Evolutionary conservation across 2,329 filamentous ascomycete genomes (phyloP).

Genomic region (Colletotrichum echinochloae): DNA sequence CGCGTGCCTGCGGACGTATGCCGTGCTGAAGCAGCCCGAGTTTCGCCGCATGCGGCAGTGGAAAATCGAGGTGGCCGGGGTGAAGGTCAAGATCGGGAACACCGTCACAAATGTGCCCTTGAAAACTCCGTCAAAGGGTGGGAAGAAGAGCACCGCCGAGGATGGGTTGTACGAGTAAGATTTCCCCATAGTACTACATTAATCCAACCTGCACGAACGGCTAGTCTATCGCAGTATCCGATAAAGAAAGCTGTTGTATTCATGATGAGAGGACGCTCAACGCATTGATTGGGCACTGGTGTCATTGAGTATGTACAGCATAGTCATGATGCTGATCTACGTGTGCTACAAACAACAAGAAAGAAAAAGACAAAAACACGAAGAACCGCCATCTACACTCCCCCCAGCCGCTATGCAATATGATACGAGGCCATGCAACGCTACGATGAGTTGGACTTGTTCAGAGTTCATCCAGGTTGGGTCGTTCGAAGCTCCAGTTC

Average conservation of each 20-base stretch:
- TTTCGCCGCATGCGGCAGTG: constrained; percentile 54
- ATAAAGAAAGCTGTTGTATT: too few relatives aligned
- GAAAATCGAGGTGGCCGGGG: constrained; percentile 65
- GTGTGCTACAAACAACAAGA: neutral
- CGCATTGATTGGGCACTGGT: neutral
- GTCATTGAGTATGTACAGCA: constrained; percentile 23
- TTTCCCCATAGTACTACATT: neutral
- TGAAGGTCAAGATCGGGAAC: constrained; percentile 84
- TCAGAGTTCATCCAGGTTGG: constrained; percentile 62
- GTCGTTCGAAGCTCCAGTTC: constrained; percentile 60
- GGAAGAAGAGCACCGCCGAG: neutral
- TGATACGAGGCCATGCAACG: constrained; percentile 22
- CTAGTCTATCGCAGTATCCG: too few relatives aligned
- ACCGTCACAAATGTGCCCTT: constrained; percentile 66
- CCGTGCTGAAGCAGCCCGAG: constrained; percentile 44
- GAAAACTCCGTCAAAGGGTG: constrained; percentile 22
- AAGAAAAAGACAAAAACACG: too few relatives aligned
- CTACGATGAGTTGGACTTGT: neutral
- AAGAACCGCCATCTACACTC: constrained; percentile 19
- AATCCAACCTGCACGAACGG: neutral
- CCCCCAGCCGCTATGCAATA: constrained; percentile 23
- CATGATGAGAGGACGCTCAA: neutral
- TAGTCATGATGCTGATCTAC: neutral
- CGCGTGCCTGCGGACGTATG: constrained; percentile 52
- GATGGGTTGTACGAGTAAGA: constrained; percentile 8